Percentiles rank a stretch among this genome's conserved stretches.
Conservation (phyloP, 164 flowering plant species). For the Vitis rupestris region DNA sequence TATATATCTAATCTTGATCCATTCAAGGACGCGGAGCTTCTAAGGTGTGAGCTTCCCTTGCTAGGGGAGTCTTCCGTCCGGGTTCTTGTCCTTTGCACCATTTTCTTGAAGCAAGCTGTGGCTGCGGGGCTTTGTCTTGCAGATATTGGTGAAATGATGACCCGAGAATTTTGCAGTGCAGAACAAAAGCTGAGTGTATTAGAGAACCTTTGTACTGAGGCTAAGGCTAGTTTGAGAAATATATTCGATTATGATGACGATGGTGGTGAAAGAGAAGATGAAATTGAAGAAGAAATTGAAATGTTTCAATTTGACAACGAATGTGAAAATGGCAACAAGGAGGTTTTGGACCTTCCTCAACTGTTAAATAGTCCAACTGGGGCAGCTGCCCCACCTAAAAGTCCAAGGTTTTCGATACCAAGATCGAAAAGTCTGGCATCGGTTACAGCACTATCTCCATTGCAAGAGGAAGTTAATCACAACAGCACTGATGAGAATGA, state of each 20-base stretch:
- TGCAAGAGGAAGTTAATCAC: constrained; percentile 17
- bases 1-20: constrained; percentile 73
- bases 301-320: constrained; percentile 47
- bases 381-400: constrained; percentile 32
- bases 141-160: constrained; percentile 85
- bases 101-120: constrained; percentile 65
- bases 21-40: constrained; percentile 61
- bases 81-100: constrained; percentile 66
- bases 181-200: constrained; percentile 56
- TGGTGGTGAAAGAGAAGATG: constrained; percentile 5
- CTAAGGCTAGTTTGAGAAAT: constrained; percentile 27
- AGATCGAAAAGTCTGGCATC: constrained; percentile 16
- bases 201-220: constrained; percentile 55
- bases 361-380: constrained; percentile 13
- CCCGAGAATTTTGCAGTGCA: constrained; percentile 47
- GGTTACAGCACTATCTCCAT: constrained; percentile 11
- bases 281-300: constrained; percentile 16
- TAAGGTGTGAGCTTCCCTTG: constrained; percentile 55
- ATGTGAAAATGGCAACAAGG: constrained; percentile 14
- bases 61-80: constrained; percentile 64
- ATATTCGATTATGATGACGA: constrained; percentile 5
- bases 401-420: constrained; percentile 27
- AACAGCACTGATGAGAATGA: not conserved
- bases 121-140: constrained; percentile 65
- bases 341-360: constrained; percentile 17